A percentile compares a stretch with the other conserved stretches of the same genome.
These are phyloP conservation scores for Eragrostis nindensis DNA, from an alignment of 176 grass and related monocot species.

Conservation along the genomic window DNA sequence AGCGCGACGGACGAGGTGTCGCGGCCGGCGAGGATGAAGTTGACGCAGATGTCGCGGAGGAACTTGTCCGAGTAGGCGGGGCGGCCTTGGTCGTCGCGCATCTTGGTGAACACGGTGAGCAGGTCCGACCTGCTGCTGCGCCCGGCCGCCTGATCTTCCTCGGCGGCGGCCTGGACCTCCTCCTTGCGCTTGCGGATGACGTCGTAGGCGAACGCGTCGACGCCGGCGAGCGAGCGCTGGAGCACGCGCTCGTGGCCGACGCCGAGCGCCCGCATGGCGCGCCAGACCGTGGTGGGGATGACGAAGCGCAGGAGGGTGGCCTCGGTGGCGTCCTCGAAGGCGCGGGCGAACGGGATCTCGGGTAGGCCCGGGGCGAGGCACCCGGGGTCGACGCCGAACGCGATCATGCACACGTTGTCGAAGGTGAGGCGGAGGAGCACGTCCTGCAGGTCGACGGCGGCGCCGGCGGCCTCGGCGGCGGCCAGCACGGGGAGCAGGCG, in stretches of 20 bases:
- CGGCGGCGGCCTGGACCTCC: slow-evolving; percentile 45
- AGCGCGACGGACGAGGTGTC: slow-evolving; percentile 98
- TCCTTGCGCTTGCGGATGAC: slow-evolving; percentile 72
- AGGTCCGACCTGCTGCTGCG: slow-evolving; percentile 53
- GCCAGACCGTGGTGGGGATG: slow-evolving; percentile 84
- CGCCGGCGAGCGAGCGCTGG: slow-evolving; percentile 51
- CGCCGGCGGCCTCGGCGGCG: background rate
- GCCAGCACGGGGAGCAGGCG: slow-evolving; percentile 79
- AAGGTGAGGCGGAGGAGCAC: slow-evolving; percentile 90
- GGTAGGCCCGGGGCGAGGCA: slow-evolving; percentile 74
- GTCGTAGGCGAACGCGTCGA: slow-evolving; percentile 90
- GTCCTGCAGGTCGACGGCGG: slow-evolving; percentile 76
- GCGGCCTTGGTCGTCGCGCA: slow-evolving; percentile 49
- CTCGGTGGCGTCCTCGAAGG: slow-evolving; percentile 97
- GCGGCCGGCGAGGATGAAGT: slow-evolving; percentile 92
- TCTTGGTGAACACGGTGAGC: slow-evolving; percentile 79
- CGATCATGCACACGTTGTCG: slow-evolving; percentile 98
- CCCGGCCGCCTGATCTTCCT: background rate
- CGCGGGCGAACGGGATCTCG: slow-evolving; percentile 81
- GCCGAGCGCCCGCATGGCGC: slow-evolving; percentile 61
- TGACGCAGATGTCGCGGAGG: slow-evolving; percentile 94
- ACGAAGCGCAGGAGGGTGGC: slow-evolving; percentile 79
- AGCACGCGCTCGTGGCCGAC: slow-evolving; percentile 75
- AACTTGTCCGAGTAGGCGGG: slow-evolving; percentile 77
- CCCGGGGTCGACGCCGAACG: slow-evolving; percentile 83